Base-by-base conservation (phyloP, 345 rosid species). In the Arabidopsis suecica region DNA sequence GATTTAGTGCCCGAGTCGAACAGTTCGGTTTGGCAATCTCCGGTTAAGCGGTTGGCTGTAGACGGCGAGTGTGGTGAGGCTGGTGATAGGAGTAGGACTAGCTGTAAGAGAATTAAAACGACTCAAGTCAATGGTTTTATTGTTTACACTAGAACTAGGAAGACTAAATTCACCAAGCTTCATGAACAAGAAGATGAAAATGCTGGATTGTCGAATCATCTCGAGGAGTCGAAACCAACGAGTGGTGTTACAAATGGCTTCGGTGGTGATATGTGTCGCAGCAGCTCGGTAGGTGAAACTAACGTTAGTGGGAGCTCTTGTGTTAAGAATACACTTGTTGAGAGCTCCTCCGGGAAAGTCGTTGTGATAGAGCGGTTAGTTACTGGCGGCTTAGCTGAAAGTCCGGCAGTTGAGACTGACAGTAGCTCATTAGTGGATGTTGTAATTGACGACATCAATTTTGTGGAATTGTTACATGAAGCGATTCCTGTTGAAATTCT, bases 81-180 rank as follows among this genome's bases (percentile, higher is more conserved):
- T 37, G 74, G 62, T 50, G 86, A 84, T 41, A 81, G 65, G 73
- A 79, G 63, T 65, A 79, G 76, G 65, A 79, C 60, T 68, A 64
- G 86, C 12, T 77, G 78, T 77, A 89, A 89, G 85, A 81, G 93
- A 66, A 75, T 83, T 67, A 91, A 83, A 78, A 80, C 78, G 71
- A 80, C 83, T 63, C 75, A 86, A 67, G 89, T 86, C 33, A 88
- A 88, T 87, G 90, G 96, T 59, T 80, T 75, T 54, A 86, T 89
- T 59, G 98, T 93, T 53, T 93, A 93, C 61, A 84, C 90, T 65
- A 86, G 98, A 76, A 79, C 80, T 55, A 84, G 79, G 69, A 88
- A 72, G 77, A 63, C 71, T 61, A 77, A 77, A 70, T 48, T 63
- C 66, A 12, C 36, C 5, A 65, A 78, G 65, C 64, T 73, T 40